A percentile compares a stretch with the other conserved stretches of the same genome.
phyloP scores from a whole-genome alignment of 441 rosid species.

The Jatropha multifida region DNA sequence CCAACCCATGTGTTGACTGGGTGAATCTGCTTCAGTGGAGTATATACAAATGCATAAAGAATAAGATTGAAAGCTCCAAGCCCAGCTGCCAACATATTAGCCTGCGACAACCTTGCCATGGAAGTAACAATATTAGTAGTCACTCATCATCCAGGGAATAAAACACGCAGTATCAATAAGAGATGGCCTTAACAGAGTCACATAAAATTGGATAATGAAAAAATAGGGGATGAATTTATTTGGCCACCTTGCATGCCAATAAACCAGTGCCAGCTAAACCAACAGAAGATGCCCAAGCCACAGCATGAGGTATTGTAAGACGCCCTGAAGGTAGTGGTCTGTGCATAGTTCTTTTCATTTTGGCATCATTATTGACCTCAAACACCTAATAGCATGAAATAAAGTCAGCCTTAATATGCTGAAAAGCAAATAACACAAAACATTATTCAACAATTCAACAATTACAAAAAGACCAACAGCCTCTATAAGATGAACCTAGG shows the following conservation, averaged over 20 bases:
- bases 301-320: constrained; percentile 68
- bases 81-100: constrained; percentile 89
- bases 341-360: constrained; percentile 86
- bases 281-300: constrained; percentile 71
- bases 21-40: constrained; percentile 98
- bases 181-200: not conserved
- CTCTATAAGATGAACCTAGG: constrained; percentile 10
- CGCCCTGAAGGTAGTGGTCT: constrained; percentile 94
- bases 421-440: constrained; percentile 12
- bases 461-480: not conserved
- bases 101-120: constrained; percentile 82
- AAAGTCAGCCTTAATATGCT: not conserved
- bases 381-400: constrained; percentile 46
- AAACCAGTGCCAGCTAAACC: constrained; percentile 77
- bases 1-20: constrained; percentile 99
- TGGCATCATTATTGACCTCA: constrained; percentile 83
- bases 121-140: constrained; percentile 38
- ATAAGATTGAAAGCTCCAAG: constrained; percentile 89
- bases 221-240: constrained; percentile 20
- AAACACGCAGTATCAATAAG: not conserved
- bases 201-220: not conserved
- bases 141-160: constrained; percentile 20
- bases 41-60: constrained; percentile 90
- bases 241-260: constrained; percentile 75
- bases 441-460: not conserved